Base-by-base conservation (phyloP, 805 yeast genomes). In the Sporopachydermia quercuum region DNA sequence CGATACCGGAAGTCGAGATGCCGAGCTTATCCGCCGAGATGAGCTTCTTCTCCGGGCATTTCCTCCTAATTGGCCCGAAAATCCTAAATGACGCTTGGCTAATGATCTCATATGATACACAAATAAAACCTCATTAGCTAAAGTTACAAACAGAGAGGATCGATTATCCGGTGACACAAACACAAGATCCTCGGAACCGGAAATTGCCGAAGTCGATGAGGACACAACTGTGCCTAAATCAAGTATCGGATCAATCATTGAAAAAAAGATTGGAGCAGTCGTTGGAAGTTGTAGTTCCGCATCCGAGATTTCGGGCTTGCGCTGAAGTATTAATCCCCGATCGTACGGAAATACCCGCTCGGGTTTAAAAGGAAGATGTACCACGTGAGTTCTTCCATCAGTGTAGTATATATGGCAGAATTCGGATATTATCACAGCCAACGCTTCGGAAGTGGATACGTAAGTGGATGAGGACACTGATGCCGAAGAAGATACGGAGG, bases 181-280 rank as follows among this genome's bases (percentile, higher is more conserved):
- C 17, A 78, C 50, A 19, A 81, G 52, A 39, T 65, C 68, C 49
- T 81, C 91, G 37, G 62, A 59, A 2, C 71, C 55, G 0, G 81
- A 66, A 18, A 82, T 70, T 2, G 74, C 70, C 0, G 84, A 70
- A 0, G 80, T 76, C 2, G 86, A 74, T 0, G 85, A 74, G 0
- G 89, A 75, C 1, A 76, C 74, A 3, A 85, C 70, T 3, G 74
- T 61, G 2, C 94, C 85, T 42, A 82, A 66, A 3, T 83, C 91
- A 2, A 74, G 71, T 44, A 79, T 59, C 1, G 94, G 89, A 52
- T 83, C 93, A 1, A 76, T 66, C 43, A 85, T 53, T 0, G 93
- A 75, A 40, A 84, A 62, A 47, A 82, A 79, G 39, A 61, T 56
- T 3, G 52, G 54, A 17, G 41, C 42, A 27, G 45, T 43, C 13